phyloP scores from a whole-genome alignment of 1,139 yeast genomes.

The Tardiomyces digboiensis region DNA sequence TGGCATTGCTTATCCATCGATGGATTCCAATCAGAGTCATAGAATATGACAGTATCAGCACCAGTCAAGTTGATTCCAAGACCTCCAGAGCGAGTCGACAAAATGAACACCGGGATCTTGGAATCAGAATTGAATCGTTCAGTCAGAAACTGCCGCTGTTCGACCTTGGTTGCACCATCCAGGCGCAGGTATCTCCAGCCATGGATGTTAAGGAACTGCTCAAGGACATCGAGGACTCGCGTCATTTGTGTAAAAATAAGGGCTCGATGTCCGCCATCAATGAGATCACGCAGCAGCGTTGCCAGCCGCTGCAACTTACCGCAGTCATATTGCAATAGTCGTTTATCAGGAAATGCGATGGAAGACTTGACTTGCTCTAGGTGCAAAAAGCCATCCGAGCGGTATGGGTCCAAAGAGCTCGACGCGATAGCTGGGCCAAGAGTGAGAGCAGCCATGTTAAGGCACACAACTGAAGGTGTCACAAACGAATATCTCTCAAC shows the following conservation, averaged over 20 bases:
- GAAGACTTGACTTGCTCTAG: conserved; percentile 78
- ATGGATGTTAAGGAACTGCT: conserved; percentile 87
- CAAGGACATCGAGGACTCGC: conserved; percentile 85
- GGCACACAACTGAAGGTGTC: conserved; percentile 78
- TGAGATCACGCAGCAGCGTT: conserved; percentile 59
- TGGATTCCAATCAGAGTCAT: conserved; percentile 99
- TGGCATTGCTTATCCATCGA: conserved; percentile 99
- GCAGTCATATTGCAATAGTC: conserved; percentile 88
- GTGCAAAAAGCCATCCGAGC: conserved; percentile 38
- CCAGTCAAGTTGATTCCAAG: conserved; percentile 96
- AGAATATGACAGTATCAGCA: conserved; percentile 98
- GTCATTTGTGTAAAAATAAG: conserved; percentile 98
- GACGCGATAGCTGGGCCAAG: conserved; percentile 33
- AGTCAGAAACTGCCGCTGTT: conserved; percentile 89
- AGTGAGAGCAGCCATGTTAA: conserved; percentile 57
- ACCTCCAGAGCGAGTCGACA: conserved; percentile 97
- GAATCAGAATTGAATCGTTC: conserved; percentile 87
- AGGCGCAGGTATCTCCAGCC: conserved; percentile 92
- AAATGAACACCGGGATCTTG: conserved; percentile 79
- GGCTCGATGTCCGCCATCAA: conserved; percentile 85
- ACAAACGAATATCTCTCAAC: conserved; percentile 77
- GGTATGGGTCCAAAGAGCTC: background rate
- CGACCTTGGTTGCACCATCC: conserved; percentile 97
- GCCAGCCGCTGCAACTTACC: conserved; percentile 92
- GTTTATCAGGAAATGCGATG: conserved; percentile 94